Evolutionary conservation across 1,284 basidiomycete species (phyloP).

Genomic region (Entoloma clypeatum): DNA sequence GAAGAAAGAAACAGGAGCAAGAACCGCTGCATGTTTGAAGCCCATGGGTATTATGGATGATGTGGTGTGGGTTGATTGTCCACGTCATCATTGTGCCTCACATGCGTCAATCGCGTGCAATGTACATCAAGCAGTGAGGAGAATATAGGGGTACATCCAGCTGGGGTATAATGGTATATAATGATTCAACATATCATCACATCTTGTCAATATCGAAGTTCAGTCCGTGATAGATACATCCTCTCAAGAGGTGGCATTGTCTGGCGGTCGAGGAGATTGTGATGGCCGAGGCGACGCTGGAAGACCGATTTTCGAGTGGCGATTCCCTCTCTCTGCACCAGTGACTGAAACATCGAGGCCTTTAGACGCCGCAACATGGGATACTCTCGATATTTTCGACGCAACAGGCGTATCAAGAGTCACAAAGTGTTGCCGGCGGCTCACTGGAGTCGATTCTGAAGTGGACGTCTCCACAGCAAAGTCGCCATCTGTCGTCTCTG

Average conservation of each 20-base stretch:
- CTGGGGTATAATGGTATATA: too few relatives aligned
- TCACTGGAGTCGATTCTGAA: slow-evolving; percentile 42
- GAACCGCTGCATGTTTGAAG: slow-evolving; percentile 79
- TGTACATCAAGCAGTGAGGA: slow-evolving; percentile 4
- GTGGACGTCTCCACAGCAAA: slow-evolving; percentile 47
- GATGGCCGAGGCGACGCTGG: slow-evolving; percentile 57
- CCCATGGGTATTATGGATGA: slow-evolving; percentile 52
- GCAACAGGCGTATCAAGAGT: slow-evolving; percentile 38
- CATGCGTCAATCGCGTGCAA: not conserved
- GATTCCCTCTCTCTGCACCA: slow-evolving; percentile 48
- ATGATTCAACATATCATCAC: too few relatives aligned
- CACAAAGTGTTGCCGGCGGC: slow-evolving; percentile 24
- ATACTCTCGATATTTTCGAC: slow-evolving; percentile 45
- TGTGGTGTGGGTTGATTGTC: slow-evolving; percentile 1
- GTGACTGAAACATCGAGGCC: slow-evolving; percentile 61
- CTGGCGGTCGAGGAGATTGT: slow-evolving; percentile 35
- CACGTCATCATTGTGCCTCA: slow-evolving; percentile 7
- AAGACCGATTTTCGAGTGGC: slow-evolving; percentile 60
- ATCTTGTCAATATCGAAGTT: too few relatives aligned
- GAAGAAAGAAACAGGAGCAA: slow-evolving; percentile 82
- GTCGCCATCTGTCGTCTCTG: slow-evolving; percentile 64
- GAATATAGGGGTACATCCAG: slow-evolving; percentile 19
- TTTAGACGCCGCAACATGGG: slow-evolving; percentile 59
- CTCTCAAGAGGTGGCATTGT: slow-evolving; percentile 22
- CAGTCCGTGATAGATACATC: too few relatives aligned